Evolutionary conservation across 768 basidiomycete species (phyloP), one percentile per base, ranked within the genome.

Genomic region (Multifurca ochricompacta): DNA sequence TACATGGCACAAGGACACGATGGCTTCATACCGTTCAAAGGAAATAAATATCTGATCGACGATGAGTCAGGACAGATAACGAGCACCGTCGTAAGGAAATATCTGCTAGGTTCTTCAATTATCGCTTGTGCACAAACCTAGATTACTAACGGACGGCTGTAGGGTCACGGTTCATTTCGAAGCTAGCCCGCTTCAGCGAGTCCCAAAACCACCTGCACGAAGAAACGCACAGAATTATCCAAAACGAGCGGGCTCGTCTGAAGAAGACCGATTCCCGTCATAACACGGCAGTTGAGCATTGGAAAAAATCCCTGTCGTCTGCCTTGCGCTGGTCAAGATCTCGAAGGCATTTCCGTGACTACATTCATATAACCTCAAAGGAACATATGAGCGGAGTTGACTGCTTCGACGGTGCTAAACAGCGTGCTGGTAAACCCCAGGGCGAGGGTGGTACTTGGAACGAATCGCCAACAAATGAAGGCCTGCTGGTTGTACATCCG

Each of bases 1-100:
- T 96, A 94, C 62, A 77, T 94, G 85, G 81, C 84, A 2, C 71
- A 80, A 59, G 89, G 88, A 0, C 87, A 91, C 59, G 91, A 94
- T 62, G 92, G 92, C 0, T 96, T 82, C 68, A 68, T 70, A 0
- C 75, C 83, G 2, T 72, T 95, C 30, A 80, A 80, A 59, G 81
- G 79, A 18, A 74, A 79, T 19, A 74, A 74, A 54, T 82, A 81
- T 61, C 76, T 94, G 36, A 75, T 94, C 23, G 90, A 93, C 62
- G 84, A 91, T 54, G 92, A 96, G 67, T 77, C 77, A 49, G 92
- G 91, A 8, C 77, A 83, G 59, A 70, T 89, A 58, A 80, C 89
- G 78, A 88, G 85, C 64, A 69, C 75, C 21, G 79, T 95, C 48
- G 85, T 94, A 28, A 75, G 92, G 59, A 84, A 83, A 61, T 94